Evolutionary conservation across 2,329 filamentous ascomycete genomes (phyloP), one percentile per base, ranked within the genome.

Genomic region (Lasiodiplodia citricola): DNA sequence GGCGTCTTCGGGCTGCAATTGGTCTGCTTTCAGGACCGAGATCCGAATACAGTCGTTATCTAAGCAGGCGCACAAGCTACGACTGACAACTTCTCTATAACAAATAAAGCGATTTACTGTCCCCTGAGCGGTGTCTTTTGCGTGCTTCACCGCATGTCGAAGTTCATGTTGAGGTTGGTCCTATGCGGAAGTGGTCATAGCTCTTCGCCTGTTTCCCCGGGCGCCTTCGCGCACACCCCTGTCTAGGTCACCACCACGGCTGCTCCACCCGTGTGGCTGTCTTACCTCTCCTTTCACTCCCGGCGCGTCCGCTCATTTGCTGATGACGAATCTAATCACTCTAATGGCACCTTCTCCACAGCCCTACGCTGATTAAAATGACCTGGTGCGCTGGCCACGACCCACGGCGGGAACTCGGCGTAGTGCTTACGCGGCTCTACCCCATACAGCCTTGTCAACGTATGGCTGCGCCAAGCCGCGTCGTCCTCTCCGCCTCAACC

Each of bases 341-440:
- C 58, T 14, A 35, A 63, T 63, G 58, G 58, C 25, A n/a, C 44
- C 58, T 63, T 63, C 58, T n/a, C 58, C 58, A 51, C 58, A 63
- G 58, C 58, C 58, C 44, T 63, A 63, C 25, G 58, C 21, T 63
- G 58, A 63, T 63, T 63, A 63, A 63, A 47, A 63, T 63, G 41
- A 51, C 41, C 14, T 35, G 41, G 14, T 47, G 57, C 25, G 41
- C n/a, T 63, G 58, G 58, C 58, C 25, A 62, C 23, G 38, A 21
- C 37, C 21, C 21, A 44, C 58, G 58, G 58, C 41, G 58, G 44
- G 41, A 63, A 63, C 44, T 63, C 52, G 64, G 64, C 64, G 64
- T n/a, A 38, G 64, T 50, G 64, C 52, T 66, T 66, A 66, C 64
- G 64, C 64, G 64, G 64, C 64, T 63, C 58, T 63, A 63, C 58